Base-by-base conservation (phyloP, 169 alveolate species). In the Plasmodium gaboni region DNA sequence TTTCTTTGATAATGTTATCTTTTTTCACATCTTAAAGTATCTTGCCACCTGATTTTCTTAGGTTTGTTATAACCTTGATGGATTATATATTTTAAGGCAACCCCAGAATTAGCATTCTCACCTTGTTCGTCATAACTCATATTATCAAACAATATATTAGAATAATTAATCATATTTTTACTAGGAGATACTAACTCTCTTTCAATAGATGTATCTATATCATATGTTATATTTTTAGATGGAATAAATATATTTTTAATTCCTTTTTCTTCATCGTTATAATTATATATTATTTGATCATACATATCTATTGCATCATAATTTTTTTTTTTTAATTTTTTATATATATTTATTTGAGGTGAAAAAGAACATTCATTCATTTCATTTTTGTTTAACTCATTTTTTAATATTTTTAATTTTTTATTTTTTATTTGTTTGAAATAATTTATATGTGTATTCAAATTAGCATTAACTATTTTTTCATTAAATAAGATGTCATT, bases 281-380 rank as follows among this genome's bases (percentile, higher is more conserved):
- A 46, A 55, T 51, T 19, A 68, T 60, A 10, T 19, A 13, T 26
- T 19, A 19, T 51, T 51, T 51, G 60, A 51, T 51, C 17, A 32
- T 32, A 32, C 9, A 7, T 3, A 32, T 32, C 44, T 32, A 32
- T 3, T 2, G 44, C 4, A 32, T 32, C 44, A 32, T 32, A 32
- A 13, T 13, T 51, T 53, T 68, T 83, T 50, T 60, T 57, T 28
- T 68, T 68, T 9, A 55, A 68, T 70, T 85, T 85, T 57, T 70
- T 57, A 28, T 59, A 69, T 59, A 85, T 42, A 13, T 44, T 72
- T 48, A 51, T 63, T 15, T 55, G 15, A n/a, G 87, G 87, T 42
- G 17, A 85, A 85, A 85, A 85, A 17, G 92, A 69, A 51, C 92
- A 85, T 59, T 85, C 92, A n/a, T 63, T 59, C 92, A 85, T 85